Percentiles rank a stretch among this genome's conserved stretches.
phyloP scores from a whole-genome alignment of 2,329 filamentous ascomycete genomes.

The Neoascochyta sp. region DNA sequence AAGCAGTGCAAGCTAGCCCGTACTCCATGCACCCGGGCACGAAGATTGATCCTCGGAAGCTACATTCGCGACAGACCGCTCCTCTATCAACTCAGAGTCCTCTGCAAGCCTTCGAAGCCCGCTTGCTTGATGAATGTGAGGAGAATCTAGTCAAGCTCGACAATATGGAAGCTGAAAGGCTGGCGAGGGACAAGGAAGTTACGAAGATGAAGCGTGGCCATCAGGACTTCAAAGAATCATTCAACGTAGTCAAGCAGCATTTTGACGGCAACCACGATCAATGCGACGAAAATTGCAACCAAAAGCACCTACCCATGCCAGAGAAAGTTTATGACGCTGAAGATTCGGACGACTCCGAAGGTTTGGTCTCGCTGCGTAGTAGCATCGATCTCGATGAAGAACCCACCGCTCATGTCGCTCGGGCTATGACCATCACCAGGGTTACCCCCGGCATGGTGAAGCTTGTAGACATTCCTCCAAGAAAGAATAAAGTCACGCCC shows the following conservation, averaged over 20 bases:
- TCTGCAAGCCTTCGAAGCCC: slow-evolving; percentile 19
- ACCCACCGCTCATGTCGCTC: slow-evolving; percentile 13
- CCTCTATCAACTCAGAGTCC: slow-evolving; percentile 12
- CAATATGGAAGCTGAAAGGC: slow-evolving; percentile 7
- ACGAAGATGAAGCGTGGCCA: slow-evolving; percentile 10
- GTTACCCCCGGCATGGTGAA: slow-evolving; percentile 18
- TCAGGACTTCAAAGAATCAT: slow-evolving; percentile 12
- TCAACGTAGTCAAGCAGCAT: neutral
- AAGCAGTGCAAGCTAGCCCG: slow-evolving; percentile 1
- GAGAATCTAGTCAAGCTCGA: slow-evolving; percentile 1
- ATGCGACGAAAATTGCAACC: neutral
- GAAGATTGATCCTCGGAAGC: slow-evolving; percentile 3
- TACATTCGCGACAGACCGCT: slow-evolving; percentile 1
- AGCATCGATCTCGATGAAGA: slow-evolving; percentile 21
- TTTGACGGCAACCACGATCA: neutral
- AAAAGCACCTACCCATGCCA: neutral
- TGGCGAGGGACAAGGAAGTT: slow-evolving; percentile 9
- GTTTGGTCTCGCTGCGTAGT: slow-evolving; percentile 10
- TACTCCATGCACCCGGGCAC: slow-evolving; percentile 3
- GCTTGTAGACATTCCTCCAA: slow-evolving; percentile 18
- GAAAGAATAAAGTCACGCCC: slow-evolving; percentile 5
- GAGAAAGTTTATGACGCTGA: too few species aligned
- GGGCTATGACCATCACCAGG: slow-evolving; percentile 8
- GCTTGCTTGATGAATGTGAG: slow-evolving; percentile 19
- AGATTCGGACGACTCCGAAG: slow-evolving; percentile 9